Percentiles rank a stretch among this genome's conserved stretches.
These are phyloP conservation scores for Psilocybe subaeruginosa DNA, from an alignment of 768 basidiomycete genomes.

Conservation along the genomic window DNA sequence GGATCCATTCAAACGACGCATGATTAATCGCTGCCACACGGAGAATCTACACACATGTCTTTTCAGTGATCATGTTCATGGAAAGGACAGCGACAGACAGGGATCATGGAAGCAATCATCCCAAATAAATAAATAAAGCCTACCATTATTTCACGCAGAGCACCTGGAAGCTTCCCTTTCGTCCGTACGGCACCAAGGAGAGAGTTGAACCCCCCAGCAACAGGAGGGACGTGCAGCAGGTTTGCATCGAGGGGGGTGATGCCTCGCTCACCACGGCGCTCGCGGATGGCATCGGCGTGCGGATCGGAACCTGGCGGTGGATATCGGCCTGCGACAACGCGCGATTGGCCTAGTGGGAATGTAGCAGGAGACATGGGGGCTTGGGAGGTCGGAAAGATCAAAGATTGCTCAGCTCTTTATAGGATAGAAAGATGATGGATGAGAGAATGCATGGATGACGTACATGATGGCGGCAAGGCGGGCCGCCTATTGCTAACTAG, in stretches of 20 bases:
- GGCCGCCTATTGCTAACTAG: no score
- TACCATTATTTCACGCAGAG: slow-evolving; percentile 56
- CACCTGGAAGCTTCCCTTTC: slow-evolving; percentile 47
- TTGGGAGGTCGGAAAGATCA: not conserved
- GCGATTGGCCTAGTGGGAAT: slow-evolving; percentile 30
- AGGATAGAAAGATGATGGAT: not conserved
- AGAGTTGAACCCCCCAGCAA: slow-evolving; percentile 54
- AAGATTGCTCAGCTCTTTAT: not conserved
- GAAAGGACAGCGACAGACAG: not conserved
- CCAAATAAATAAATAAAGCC: slow-evolving; percentile 7
- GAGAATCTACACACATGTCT: slow-evolving; percentile 39
- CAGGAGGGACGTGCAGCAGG: slow-evolving; percentile 48
- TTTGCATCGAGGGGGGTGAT: slow-evolving; percentile 53
- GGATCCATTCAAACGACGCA: slow-evolving; percentile 59
- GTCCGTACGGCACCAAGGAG: slow-evolving; percentile 53
- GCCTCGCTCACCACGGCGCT: slow-evolving; percentile 49
- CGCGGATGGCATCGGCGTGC: slow-evolving; percentile 52
- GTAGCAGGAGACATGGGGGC: slow-evolving; percentile 9
- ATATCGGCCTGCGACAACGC: slow-evolving; percentile 45
- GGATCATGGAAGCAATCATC: not conserved
- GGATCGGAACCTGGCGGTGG: slow-evolving; percentile 44
- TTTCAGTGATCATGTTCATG: not conserved
- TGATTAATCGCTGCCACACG: slow-evolving; percentile 53
- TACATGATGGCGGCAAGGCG: no score
- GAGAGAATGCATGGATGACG: no score